Evolutionary conservation across 2,329 filamentous ascomycete species (phyloP).

Genomic region (Aspergillus sclerotialis): DNA sequence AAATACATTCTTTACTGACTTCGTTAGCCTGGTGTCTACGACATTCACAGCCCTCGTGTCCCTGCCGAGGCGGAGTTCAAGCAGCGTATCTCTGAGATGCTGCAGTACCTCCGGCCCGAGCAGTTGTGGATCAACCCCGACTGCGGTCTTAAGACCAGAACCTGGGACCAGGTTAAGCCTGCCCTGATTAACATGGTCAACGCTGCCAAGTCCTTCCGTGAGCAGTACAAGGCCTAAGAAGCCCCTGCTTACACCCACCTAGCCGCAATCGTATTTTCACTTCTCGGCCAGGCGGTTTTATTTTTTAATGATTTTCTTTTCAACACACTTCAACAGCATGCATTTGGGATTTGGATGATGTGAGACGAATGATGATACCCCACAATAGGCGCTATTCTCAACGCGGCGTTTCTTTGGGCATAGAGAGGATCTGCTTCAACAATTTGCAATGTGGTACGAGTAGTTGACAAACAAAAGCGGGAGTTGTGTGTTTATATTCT

Average conservation of each 20-base stretch:
- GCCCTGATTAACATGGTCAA: constrained; percentile 95
- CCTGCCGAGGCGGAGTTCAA: constrained; percentile 97
- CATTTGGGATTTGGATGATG: constrained; percentile 10
- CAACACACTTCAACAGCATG: constrained; percentile 4
- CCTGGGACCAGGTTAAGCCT: constrained; percentile 98
- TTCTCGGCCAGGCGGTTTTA: constrained; percentile 43
- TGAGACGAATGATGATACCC: constrained; percentile 2
- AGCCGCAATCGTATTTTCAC: too few relatives aligned
- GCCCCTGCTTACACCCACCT: too few relatives aligned
- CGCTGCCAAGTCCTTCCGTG: constrained; percentile 92
- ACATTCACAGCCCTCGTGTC: constrained; percentile 98
- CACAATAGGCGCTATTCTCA: constrained; percentile 13
- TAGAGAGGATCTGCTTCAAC: neutral
- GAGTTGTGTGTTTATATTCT: neutral
- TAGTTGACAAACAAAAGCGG: too few relatives aligned
- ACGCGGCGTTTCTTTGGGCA: constrained; percentile 3
- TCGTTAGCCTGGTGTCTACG: constrained; percentile 91
- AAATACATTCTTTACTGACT: too few relatives aligned
- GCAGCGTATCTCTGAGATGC: constrained; percentile 96
- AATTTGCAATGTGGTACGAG: neutral
- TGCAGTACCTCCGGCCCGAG: constrained; percentile 91
- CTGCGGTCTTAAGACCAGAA: constrained; percentile 97
- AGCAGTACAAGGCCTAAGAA: constrained; percentile 55
- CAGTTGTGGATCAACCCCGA: constrained; percentile 99
- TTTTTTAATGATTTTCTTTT: constrained; percentile 6